phyloP scores from a whole-genome alignment of 129 eudicot species.

The Dittrichia graveolens region DNA sequence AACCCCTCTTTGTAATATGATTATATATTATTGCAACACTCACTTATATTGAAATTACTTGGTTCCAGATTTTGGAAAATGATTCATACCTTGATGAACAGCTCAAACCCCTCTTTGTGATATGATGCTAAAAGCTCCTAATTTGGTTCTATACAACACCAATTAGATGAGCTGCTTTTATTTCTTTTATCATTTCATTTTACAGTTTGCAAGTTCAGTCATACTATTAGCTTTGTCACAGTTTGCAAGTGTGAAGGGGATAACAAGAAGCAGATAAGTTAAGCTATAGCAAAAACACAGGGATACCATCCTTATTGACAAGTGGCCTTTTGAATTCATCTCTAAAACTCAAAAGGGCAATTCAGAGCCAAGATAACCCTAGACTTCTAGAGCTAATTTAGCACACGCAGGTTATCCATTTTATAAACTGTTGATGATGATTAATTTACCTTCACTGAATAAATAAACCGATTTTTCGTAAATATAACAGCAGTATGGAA shows the following conservation, averaged over 20 bases:
- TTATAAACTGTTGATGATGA: no score
- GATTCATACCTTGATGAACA: neutral
- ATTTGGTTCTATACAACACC: neutral
- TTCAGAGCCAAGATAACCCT: no score
- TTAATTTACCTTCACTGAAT: neutral
- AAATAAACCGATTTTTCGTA: neutral
- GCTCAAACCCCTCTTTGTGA: neutral
- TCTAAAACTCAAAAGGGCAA: no score
- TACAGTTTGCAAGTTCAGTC: neutral
- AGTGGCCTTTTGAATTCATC: no score
- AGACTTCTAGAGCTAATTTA: no score
- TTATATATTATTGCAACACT: no score
- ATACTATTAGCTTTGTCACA: neutral
- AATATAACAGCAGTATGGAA: neutral
- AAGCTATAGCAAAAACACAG: neutral
- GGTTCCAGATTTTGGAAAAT: conserved; percentile 19
- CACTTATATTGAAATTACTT: neutral
- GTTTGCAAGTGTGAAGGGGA: neutral
- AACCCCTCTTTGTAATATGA: neutral
- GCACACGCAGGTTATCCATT: no score
- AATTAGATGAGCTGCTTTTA: neutral
- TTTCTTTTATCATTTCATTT: neutral
- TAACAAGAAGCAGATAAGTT: neutral
- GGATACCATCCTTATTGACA: no score
- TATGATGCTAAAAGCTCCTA: neutral